Base-by-base conservation (phyloP, 441 rosid species). In the Heliophila coronopifolia region DNA sequence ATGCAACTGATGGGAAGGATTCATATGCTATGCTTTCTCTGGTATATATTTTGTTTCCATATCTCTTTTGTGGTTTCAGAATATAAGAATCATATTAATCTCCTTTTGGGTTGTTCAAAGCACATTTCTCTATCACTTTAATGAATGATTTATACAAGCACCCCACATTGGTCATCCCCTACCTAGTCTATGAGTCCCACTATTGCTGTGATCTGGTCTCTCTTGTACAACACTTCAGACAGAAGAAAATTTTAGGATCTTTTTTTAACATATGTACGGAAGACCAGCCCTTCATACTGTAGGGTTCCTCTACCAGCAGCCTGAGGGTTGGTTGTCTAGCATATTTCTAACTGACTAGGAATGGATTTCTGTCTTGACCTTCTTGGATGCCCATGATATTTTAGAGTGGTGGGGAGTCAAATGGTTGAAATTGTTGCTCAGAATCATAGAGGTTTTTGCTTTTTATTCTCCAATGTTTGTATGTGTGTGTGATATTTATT, bases 1-100 rank as follows among this genome's bases (percentile, higher is more conserved):
- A 93, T 69, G 96, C 86, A 41, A 79, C 94, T 11, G 91, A 82
- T 35, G 99, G 97, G 76, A 93, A 89, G 71, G 97, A 93, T 68
- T 93, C 97, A 73, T 93, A 86, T 73, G 79, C 97, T 8, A 80
- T 69, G 58, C 93, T 93, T 42, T 82, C 95, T 73, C 77, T 93
- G 94, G 97, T 93, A 66, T 17, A 69, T 66, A 58, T 49, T 54
- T 56, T 55, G 2, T 45, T 17, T 12, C 31, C 43, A 43, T 32
- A 43, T 23, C 15, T 3, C 6, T 42, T 28, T 8, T 46, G 39
- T 19, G 6, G 13, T 35, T 58, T 27, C 22, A 25, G 16, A 25
- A 46, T 44, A 23, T 9, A 34, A 17, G n/a, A 24, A 18, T 18
- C 22, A 18, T 27, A 35, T 26, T 13, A 43, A 54, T 23, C 26